Conservation (phyloP, 2,329 filamentous ascomycete genomes). For the Colletotrichum eremochloae region DNA sequence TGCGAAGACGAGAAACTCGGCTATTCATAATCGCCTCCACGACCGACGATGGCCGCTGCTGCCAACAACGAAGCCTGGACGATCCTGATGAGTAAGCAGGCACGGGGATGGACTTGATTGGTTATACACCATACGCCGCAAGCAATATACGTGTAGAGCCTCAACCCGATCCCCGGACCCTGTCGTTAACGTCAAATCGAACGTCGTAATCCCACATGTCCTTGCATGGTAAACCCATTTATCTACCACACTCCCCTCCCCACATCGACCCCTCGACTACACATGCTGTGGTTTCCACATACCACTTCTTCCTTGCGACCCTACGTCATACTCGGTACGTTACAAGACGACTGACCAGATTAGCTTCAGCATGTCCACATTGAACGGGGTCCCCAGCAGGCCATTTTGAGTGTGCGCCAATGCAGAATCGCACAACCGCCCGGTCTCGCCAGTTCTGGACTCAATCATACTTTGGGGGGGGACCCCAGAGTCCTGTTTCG, state of each 20-base stretch:
- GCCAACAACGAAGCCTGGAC: not conserved
- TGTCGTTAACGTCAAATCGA: constrained; percentile 21
- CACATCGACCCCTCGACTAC: not conserved
- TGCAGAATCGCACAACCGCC: constrained; percentile 18
- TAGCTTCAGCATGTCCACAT: constrained; percentile 6
- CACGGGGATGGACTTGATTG: not conserved
- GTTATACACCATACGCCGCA: not conserved
- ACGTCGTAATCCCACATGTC: not conserved
- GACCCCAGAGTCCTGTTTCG: constrained; percentile 16
- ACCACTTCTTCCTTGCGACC: not conserved
- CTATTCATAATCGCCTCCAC: not conserved
- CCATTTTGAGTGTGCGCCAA: constrained; percentile 20
- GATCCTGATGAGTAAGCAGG: constrained; percentile 30
- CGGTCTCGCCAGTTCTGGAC: constrained; percentile 36
- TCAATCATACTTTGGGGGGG: constrained; percentile 20
- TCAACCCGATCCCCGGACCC: constrained; percentile 28
- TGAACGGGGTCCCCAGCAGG: not conserved
- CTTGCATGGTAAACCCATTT: not conserved
- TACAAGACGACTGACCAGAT: constrained; percentile 20
- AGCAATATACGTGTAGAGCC: constrained; percentile 13
- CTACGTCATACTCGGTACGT: constrained; percentile 24
- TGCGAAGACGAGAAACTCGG: not conserved
- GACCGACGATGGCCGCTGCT: not conserved
- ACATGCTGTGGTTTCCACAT: not conserved
- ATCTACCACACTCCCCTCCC: not conserved